Evolutionary conservation across 352 stramenopile species (phyloP).

Genomic region (Blastocystis sp.): DNA sequence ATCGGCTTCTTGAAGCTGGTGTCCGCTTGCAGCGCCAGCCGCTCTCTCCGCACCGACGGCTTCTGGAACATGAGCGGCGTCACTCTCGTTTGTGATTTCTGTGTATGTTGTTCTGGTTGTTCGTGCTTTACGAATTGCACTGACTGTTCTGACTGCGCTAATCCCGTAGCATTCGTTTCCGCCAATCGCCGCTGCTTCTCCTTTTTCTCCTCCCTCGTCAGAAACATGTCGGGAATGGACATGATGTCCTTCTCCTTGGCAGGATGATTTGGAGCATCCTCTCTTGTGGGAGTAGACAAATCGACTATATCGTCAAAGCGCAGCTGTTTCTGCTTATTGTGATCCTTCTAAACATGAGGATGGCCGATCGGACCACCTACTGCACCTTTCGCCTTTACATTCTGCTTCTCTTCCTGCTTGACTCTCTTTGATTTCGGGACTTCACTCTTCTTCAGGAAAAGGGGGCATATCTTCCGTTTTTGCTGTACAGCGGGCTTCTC

Average conservation of each 20-base stretch:
- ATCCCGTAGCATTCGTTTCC: not conserved
- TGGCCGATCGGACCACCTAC: not conserved
- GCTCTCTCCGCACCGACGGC: not conserved
- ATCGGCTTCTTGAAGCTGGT: not conserved
- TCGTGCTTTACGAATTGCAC: too few relatives aligned
- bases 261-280: not conserved
- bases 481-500: not conserved
- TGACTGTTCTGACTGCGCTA: too few relatives aligned
- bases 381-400: not conserved
- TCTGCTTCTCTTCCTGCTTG: not conserved
- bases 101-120: too few relatives aligned
- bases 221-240: slow-evolving; percentile 50
- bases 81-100: too few relatives aligned
- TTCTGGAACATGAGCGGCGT: slow-evolving; percentile 27
- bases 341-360: not conserved
- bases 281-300: not conserved
- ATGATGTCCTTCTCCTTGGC: slow-evolving; percentile 42
- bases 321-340: not conserved
- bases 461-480: not conserved
- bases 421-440: not conserved
- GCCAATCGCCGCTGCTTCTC: slow-evolving; percentile 41
- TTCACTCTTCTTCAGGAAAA: slow-evolving; percentile 23
- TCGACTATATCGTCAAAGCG: too few relatives aligned
- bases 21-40: not conserved
- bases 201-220: slow-evolving; percentile 17